phyloP scores from a whole-genome alignment of 305 asterid genomes.

The Rubia balearica region DNA sequence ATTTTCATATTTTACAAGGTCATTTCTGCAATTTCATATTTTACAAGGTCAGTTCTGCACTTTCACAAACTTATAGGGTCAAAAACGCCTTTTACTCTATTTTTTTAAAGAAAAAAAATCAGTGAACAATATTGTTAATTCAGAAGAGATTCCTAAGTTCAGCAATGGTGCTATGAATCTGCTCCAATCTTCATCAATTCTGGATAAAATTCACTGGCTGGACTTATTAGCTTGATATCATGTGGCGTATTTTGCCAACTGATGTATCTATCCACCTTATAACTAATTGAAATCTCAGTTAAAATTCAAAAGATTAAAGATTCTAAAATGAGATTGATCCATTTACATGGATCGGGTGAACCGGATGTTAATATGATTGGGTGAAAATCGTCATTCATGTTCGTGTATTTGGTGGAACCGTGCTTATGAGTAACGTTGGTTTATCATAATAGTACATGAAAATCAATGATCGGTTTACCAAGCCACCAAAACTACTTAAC shows the following conservation, averaged over 20 bases:
- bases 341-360: background rate
- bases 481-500: too few species aligned
- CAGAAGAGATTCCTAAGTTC: background rate
- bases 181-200: background rate
- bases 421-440: background rate
- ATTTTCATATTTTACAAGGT: too few species aligned
- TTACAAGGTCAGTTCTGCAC: too few species aligned
- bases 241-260: slow-evolving; percentile 4
- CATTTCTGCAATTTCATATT: too few species aligned
- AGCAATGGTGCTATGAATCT: background rate
- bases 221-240: background rate
- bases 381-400: background rate
- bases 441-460: too few species aligned
- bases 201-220: slow-evolving; percentile 8
- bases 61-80: too few species aligned
- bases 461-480: too few species aligned
- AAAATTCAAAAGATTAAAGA: background rate
- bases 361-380: too few species aligned
- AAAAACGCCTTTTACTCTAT: too few species aligned
- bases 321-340: background rate
- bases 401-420: background rate
- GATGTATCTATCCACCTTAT: slow-evolving; percentile 12
- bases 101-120: too few species aligned
- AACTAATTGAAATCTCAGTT: slow-evolving; percentile 7
- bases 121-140: background rate